Conservation (phyloP, 345 rosid genomes). For the Lepidium didymum region DNA sequence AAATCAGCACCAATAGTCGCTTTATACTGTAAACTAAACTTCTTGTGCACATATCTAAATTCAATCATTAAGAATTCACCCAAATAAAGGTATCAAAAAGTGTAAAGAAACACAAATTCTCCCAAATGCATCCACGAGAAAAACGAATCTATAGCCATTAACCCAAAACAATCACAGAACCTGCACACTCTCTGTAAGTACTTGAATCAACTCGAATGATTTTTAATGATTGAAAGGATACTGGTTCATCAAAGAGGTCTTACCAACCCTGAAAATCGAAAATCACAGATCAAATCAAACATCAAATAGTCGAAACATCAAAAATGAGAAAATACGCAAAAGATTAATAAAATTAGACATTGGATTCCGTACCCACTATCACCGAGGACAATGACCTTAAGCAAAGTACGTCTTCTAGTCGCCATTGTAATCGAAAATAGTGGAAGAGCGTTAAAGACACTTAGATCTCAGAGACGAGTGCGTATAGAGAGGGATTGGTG, state of each 20-base stretch:
- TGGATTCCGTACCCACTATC: slow-evolving; percentile 71
- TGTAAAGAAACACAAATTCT: not conserved
- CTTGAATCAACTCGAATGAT: not conserved
- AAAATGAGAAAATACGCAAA: not conserved
- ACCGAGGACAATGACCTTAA: slow-evolving; percentile 98
- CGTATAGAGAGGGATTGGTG: not conserved
- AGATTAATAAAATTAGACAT: not conserved
- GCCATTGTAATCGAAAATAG: slow-evolving; percentile 44
- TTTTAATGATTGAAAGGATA: slow-evolving; percentile 41
- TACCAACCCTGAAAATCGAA: slow-evolving; percentile 69
- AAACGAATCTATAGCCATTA: not conserved
- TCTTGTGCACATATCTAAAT: slow-evolving; percentile 70
- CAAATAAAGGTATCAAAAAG: slow-evolving; percentile 4
- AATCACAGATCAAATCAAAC: slow-evolving; percentile 14
- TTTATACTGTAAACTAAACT: slow-evolving; percentile 93
- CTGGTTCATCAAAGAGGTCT: slow-evolving; percentile 99
- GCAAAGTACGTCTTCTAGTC: slow-evolving; percentile 83
- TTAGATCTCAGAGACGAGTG: not conserved
- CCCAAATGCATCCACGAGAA: not conserved
- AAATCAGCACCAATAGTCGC: slow-evolving; percentile 99
- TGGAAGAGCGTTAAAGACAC: not conserved
- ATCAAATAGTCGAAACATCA: not conserved
- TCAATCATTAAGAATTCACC: slow-evolving; percentile 17
- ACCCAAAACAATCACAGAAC: not conserved
- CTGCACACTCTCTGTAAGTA: not conserved